Base-by-base conservation (phyloP, 2,329 filamentous ascomycete genomes). In the Sclerotinia nivalis region DNA sequence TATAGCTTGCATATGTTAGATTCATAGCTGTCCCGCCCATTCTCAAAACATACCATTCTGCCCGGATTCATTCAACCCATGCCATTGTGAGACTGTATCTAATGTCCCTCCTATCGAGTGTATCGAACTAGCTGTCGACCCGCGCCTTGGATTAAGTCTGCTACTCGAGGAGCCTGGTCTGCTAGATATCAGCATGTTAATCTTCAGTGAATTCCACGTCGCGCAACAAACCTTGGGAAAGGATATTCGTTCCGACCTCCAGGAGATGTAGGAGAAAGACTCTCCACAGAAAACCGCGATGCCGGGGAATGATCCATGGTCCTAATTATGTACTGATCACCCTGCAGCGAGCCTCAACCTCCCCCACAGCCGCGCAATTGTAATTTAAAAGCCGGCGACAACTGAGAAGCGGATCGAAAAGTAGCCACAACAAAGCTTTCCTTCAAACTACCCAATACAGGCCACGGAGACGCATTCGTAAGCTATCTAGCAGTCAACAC, bases 101-200 rank as follows among this genome's bases (percentile, higher is more conserved):
- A 97, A 83, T 49, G 88, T 86, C n/a, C 93, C 93, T 72, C 93
- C 93, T 78, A 97, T 89, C 45, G 94, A 97, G 78, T 90, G 89
- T 75, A 95, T 88, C 31, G 95, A 97, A 83, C 93, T 97, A 58
- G 94, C 90, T 37, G 89, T 92, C 68, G 96, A 98, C 72, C 89
- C 91, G 80, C 93, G 87, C 78, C 94, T 85, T 61, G 87, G 84
- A 69, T 79, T 79, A 75, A 86, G 85, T 73, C 75, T 77, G 40
- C 72, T 71, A 72, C 72, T 76, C 13, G 77, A 78, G 37, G 77
- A 78, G 28, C 76, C 73, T 13, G 74, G 74, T 68, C 77, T 78
- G 61, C n/a, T 59, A 37, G 62, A 43, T 54, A 71, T 77, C 69
- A 78, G 85, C 77, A 73, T 81, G 72, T 52, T 85, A 83, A 69